Conservation (phyloP, 208 protist genomes). For the Leishmania tropica region DNA sequence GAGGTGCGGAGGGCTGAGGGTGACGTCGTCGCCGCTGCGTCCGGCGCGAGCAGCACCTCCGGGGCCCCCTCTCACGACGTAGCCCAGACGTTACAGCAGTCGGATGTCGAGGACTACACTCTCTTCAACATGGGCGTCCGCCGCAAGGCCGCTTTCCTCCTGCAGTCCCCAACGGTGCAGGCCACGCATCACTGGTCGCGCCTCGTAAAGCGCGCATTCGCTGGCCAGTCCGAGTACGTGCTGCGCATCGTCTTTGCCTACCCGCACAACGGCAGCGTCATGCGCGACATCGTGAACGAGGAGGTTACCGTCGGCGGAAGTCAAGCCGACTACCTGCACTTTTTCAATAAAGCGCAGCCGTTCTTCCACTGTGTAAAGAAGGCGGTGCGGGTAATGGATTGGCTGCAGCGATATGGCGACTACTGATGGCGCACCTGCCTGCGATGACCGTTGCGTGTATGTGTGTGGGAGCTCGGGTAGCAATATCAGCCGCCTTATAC, state of each 20-base stretch:
- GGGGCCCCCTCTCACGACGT: neutral
- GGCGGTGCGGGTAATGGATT: slow-evolving; percentile 57
- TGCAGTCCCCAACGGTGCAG: slow-evolving; percentile 11
- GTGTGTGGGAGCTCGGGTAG: neutral
- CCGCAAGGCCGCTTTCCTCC: slow-evolving; percentile 15
- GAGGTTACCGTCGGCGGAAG: slow-evolving; percentile 24
- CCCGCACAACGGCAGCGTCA: slow-evolving; percentile 76
- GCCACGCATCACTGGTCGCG: slow-evolving; percentile 25
- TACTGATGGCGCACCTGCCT: slow-evolving; percentile 17
- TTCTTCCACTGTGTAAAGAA: slow-evolving; percentile 47
- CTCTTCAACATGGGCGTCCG: slow-evolving; percentile 23
- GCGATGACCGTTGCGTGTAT: neutral
- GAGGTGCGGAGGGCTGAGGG: neutral
- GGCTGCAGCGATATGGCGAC: slow-evolving; percentile 31
- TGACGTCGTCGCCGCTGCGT: neutral
- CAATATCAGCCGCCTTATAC: neutral
- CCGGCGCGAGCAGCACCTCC: neutral
- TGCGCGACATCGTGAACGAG: slow-evolving; percentile 64
- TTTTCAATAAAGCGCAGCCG: slow-evolving; percentile 35
- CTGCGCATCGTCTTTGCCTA: slow-evolving; percentile 71
- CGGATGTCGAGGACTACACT: slow-evolving; percentile 13
- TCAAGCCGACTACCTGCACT: slow-evolving; percentile 40
- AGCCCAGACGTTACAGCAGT: neutral
- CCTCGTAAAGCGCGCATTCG: slow-evolving; percentile 34
- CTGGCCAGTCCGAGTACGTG: slow-evolving; percentile 57